A percentile compares a stretch with the other conserved stretches of the same genome.
These are phyloP conservation scores for Naganishia liquefaciens DNA, from an alignment of 1,284 basidiomycete species.

Conservation along the genomic window DNA sequence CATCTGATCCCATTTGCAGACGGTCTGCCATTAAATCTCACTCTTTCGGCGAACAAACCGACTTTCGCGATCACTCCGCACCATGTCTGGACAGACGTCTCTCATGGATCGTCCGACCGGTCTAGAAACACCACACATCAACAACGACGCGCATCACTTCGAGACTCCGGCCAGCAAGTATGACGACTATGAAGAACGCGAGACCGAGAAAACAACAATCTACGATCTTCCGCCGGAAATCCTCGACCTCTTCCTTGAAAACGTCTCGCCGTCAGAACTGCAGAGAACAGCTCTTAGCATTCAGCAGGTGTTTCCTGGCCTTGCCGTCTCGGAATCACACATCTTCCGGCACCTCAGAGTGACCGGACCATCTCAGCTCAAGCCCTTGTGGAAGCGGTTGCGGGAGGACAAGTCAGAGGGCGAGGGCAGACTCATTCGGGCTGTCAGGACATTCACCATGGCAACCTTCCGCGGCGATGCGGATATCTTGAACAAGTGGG, in stretches of 20 bases:
- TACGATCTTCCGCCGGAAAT: constrained; percentile 48
- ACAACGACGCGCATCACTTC: not conserved
- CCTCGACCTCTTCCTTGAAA: constrained; percentile 46
- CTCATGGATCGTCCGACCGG: not conserved
- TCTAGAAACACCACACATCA: not conserved
- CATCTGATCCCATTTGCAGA: too few relatives aligned
- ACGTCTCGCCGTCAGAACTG: constrained; percentile 44
- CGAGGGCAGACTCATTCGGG: constrained; percentile 31
- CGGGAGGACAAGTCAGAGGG: constrained; percentile 30
- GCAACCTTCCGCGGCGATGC: constrained; percentile 53
- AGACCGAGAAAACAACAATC: constrained; percentile 16
- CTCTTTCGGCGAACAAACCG: too few relatives aligned
- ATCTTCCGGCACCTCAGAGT: constrained; percentile 49
- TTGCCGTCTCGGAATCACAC: constrained; percentile 40
- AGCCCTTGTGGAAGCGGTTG: constrained; percentile 37
- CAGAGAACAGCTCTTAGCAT: constrained; percentile 49
- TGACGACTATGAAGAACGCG: not conserved
- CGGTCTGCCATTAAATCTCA: too few relatives aligned
- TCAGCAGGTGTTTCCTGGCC: constrained; percentile 45
- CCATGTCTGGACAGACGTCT: not conserved
- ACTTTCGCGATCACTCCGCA: not conserved
- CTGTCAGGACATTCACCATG: constrained; percentile 35
- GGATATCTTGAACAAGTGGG: constrained; percentile 54
- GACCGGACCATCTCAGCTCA: constrained; percentile 41
- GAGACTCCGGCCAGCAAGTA: not conserved